Base-by-base conservation (phyloP, 352 stramenopile species). In the Phytophthora aleatoria region DNA sequence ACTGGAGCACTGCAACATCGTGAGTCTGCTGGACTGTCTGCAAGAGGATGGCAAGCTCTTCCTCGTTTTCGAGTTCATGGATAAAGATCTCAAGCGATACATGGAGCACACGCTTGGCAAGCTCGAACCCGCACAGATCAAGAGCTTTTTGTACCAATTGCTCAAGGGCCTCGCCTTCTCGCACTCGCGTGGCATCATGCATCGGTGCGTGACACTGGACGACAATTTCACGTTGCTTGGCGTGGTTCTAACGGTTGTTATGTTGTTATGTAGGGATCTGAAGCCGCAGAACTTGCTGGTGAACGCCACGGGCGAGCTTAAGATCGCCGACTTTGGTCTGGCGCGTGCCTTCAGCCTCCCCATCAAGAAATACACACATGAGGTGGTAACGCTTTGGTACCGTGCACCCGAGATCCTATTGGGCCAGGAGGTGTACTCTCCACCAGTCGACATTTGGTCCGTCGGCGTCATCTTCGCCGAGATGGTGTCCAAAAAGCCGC, bases 351-450 rank as follows among this genome's bases (percentile, higher is more conserved):
- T 99, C 69, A 98, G 95, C 71, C 89, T 98, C 36, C 97, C 97
- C 1, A 97, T 99, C 44, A 95, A 98, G 30, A 97, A 97, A 44
- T 95, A 99, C 65, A 99, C 97, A 20, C 97, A 99, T 67, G 97
- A 99, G 70, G 87, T 99, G 33, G 97, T 99, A 6, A 99, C 97
- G 43, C 85, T 99, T 8, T 99, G 97, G 97, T 99, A 99, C 75
- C 92, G 97, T 11, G 93, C 97, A 24, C 97, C 97, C 0, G 97
- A 99, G 81, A 99, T 99, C 63, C 72, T 99, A 36, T 84, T 99
- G 0, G 97, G 97, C 7, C 77, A 99, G 41, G 81, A 93, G 47
- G 61, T 91, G n/a, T 96, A 96, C 77, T 91, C 83, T 7, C 83
- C 87, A 12, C 83, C 87, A 6, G 85, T 96, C n/a, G 87, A 96